phyloP scores from a whole-genome alignment of 73 alveolate genomes.

The Urostyla sp. region DNA sequence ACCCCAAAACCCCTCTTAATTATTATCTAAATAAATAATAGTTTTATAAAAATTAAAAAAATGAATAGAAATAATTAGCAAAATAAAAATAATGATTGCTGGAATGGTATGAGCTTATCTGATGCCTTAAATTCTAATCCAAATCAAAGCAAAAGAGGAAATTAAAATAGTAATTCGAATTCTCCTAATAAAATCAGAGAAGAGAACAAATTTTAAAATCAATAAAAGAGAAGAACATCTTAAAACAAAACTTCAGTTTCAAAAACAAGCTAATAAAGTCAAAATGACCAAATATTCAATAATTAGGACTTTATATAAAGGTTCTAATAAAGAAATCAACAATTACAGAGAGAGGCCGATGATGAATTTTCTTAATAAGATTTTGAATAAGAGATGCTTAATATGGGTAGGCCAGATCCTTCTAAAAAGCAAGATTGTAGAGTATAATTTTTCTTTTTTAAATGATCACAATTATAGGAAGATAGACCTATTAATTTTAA shows the following conservation, averaged over 20 bases:
- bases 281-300: background rate
- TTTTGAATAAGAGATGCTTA: constrained; percentile 27
- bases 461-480: constrained; percentile 12
- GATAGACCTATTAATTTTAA: constrained; percentile 78
- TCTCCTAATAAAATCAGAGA: background rate
- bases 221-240: background rate
- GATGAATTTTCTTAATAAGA: constrained; percentile 37
- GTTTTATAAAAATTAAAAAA: background rate
- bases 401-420: constrained; percentile 27
- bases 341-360: constrained; percentile 1
- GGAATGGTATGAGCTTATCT: constrained; percentile 55
- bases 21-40: no score
- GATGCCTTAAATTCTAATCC: constrained; percentile 41
- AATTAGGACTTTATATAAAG: background rate
- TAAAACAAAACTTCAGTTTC: constrained; percentile 19
- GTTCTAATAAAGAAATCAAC: background rate
- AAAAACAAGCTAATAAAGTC: background rate
- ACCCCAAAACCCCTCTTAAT: no score
- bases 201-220: background rate
- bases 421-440: constrained; percentile 33
- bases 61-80: constrained; percentile 8
- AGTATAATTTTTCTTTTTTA: background rate
- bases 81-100: constrained; percentile 40
- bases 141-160: no score
- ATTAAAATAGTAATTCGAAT: no score